phyloP scores from a whole-genome alignment of 2,329 filamentous ascomycete genomes.

The Nothophaeocryptopus gaeumannii region DNA sequence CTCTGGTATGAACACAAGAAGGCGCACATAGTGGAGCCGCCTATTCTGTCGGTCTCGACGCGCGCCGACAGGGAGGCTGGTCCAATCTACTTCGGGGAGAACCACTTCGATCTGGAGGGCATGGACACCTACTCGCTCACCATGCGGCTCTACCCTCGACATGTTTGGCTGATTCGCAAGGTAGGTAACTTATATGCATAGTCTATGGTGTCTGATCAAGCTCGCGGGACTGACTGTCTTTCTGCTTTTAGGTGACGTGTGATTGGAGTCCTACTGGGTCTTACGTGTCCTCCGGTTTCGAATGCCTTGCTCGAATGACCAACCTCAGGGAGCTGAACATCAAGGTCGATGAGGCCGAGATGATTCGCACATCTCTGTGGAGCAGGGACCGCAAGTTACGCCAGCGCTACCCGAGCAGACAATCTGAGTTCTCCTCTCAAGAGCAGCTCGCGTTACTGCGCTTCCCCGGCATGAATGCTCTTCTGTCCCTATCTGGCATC shows the following conservation, averaged over 20 bases:
- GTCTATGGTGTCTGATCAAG: too few species aligned
- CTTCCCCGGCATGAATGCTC: conserved; percentile 21
- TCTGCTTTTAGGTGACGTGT: too few species aligned
- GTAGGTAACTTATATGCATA: too few species aligned
- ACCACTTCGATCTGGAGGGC: conserved; percentile 6
- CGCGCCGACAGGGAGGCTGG: conserved; percentile 23
- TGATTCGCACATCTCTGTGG: conserved; percentile 8
- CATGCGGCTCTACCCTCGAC: background rate
- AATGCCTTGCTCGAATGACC: conserved; percentile 5
- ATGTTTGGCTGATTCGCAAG: background rate
- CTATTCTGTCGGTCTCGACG: conserved; percentile 14
- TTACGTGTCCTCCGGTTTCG: conserved; percentile 1
- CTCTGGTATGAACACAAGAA: too few species aligned
- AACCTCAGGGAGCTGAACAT: conserved; percentile 27
- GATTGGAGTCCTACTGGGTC: background rate
- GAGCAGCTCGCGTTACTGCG: conserved; percentile 17
- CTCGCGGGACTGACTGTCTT: too few species aligned
- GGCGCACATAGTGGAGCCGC: conserved; percentile 11
- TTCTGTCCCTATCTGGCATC: conserved; percentile 21
- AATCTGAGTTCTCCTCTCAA: conserved; percentile 11
- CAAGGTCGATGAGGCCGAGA: conserved; percentile 24
- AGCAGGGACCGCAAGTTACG: background rate
- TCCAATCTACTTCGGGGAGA: conserved; percentile 25
- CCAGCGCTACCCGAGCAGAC: background rate
- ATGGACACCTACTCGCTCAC: background rate